Base-by-base conservation (phyloP, 2,329 filamentous ascomycete species). In the Hymenoscyphus repandus region DNA sequence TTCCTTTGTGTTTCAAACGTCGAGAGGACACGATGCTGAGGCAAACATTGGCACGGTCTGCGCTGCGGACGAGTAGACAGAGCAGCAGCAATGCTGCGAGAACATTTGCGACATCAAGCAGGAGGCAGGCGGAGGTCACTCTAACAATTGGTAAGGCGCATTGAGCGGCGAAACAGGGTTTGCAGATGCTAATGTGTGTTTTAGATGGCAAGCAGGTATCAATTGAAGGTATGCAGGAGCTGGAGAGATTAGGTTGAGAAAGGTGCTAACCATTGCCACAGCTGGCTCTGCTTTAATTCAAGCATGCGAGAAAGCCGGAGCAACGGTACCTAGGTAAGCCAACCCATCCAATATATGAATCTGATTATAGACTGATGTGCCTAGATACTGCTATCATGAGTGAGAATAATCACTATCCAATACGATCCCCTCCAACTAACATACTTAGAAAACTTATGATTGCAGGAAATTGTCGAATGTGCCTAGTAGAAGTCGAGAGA, bases 401-500 rank as follows among this genome's bases (percentile, higher is more conserved):
- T 90, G 82, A 74, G 82, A 75, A 63, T 39, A 46, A 43, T 49
- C 54, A 46, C 66, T 64, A 57, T 45, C 46, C 43, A 39, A 51
- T 27, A 27, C 39, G 42, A 51, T 64, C 60, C 55, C 10, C 63
- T 61, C 47, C 51, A 45, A 54, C 56, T 47, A 39, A 47, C 15
- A 6, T 60, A 47, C 49, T 65, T 66, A 92, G 88, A 70, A 97
- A 99, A 76, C 81, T 99, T 63, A 90, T 95, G 86, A 96, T 99
- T 79, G 93, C 93, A 66, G 93, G 93, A 73, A 99, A 97, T 75
- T 99, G 93, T 73, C 90, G 93, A 76, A 99, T 99, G 93, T 99
- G 93, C 74, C 76, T 99, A 67, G 93, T 99, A 67, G 93, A 99
- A 77, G 93, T 99, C 61, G 93, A 97, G 76, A 83, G 84, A 72